phyloP scores from a whole-genome alignment of 208 protist species.

The Trypanosoma melophagium region DNA sequence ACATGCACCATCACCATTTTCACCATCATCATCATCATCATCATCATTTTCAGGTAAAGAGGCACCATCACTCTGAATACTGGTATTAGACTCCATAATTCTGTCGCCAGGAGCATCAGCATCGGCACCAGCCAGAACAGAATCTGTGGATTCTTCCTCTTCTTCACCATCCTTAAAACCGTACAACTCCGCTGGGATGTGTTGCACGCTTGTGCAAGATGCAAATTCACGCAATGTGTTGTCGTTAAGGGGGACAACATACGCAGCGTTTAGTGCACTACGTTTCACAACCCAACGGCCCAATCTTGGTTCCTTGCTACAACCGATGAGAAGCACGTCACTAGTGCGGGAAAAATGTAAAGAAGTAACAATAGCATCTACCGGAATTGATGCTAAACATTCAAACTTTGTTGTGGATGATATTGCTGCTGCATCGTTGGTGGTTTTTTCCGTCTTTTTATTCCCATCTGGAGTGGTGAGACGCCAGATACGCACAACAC shows the following conservation, averaged over 20 bases:
- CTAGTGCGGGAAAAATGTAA: slow-evolving; percentile 63
- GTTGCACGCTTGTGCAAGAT: slow-evolving; percentile 47
- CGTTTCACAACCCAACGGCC: slow-evolving; percentile 84
- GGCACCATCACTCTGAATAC: not conserved
- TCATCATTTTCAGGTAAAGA: slow-evolving; percentile 22
- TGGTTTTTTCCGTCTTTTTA: slow-evolving; percentile 2
- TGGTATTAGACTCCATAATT: not conserved
- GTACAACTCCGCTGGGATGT: slow-evolving; percentile 78
- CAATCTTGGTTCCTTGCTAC: slow-evolving; percentile 77
- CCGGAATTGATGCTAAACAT: slow-evolving; percentile 61
- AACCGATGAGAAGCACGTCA: slow-evolving; percentile 52
- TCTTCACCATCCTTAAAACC: slow-evolving; percentile 42
- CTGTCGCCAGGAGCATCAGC: slow-evolving; percentile 17
- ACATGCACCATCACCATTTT: slow-evolving; percentile 19
- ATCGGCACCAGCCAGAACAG: slow-evolving; percentile 27
- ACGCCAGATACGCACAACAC: slow-evolving; percentile 83
- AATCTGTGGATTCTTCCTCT: slow-evolving; percentile 23
- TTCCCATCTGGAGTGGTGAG: slow-evolving; percentile 28
- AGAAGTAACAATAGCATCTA: slow-evolving; percentile 72
- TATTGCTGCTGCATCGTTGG: not conserved
- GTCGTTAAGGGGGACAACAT: slow-evolving; percentile 74
- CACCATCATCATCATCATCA: slow-evolving; percentile 11
- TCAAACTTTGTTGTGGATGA: slow-evolving; percentile 34
- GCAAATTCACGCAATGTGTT: slow-evolving; percentile 23
- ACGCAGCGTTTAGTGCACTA: slow-evolving; percentile 71